A percentile compares a stretch with the other conserved stretches of the same genome.
Conservation (phyloP, 83 land plant genomes). For the Thuja plicata region DNA sequence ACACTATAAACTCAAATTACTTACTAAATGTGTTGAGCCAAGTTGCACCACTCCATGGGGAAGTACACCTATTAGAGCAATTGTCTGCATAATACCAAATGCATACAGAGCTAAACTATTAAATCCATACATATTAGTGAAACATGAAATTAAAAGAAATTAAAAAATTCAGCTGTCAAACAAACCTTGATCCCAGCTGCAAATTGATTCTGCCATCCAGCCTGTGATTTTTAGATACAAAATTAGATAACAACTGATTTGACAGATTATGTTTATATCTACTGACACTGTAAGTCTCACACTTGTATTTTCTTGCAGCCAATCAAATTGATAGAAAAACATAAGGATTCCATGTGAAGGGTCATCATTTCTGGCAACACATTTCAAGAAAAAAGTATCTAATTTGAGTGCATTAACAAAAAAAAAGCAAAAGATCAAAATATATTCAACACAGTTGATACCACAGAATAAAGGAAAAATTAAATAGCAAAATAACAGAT, state of each 20-base stretch:
- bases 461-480: background rate
- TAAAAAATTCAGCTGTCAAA: background rate
- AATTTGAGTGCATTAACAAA: background rate
- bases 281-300: background rate
- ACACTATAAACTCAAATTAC: background rate
- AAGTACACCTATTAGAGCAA: slow-evolving; percentile 9
- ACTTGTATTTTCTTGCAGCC: background rate
- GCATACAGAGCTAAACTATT: background rate
- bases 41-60: slow-evolving; percentile 14
- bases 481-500: background rate
- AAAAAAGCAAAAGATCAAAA: background rate
- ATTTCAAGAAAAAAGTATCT: background rate
- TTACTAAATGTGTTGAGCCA: slow-evolving; percentile 7
- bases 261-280: background rate
- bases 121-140: background rate
- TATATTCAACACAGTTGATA: background rate
- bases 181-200: slow-evolving; percentile 12
- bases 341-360: background rate
- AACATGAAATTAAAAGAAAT: background rate
- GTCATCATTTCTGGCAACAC: background rate
- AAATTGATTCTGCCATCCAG: slow-evolving; percentile 18
- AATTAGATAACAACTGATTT: slow-evolving; percentile 1
- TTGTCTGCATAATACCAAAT: slow-evolving; percentile 7
- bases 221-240: background rate
- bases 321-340: slow-evolving; percentile 7